These are phyloP conservation scores for Colletotrichum sp. DNA, from an alignment of 2,329 filamentous ascomycete species.

Conservation along the genomic window DNA sequence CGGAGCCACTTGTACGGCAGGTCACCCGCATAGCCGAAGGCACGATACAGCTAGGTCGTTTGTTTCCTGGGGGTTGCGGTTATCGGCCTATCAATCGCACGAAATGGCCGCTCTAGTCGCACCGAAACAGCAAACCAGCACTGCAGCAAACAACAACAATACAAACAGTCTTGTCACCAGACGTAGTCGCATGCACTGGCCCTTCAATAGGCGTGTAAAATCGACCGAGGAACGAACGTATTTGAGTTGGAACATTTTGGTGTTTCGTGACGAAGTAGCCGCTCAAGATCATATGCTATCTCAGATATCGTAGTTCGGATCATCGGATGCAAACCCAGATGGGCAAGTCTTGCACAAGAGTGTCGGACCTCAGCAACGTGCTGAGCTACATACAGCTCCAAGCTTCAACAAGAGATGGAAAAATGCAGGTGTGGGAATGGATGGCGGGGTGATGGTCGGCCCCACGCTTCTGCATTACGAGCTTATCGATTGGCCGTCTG, in stretches of 20 bases:
- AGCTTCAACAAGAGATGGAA: background rate
- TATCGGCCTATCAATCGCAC: conserved; percentile 14
- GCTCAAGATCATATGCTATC: background rate
- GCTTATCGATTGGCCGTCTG: conserved; percentile 20
- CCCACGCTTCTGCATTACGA: conserved; percentile 3
- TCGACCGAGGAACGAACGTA: background rate
- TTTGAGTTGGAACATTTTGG: background rate
- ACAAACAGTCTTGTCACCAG: background rate
- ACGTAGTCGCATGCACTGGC: background rate
- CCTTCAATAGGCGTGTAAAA: background rate
- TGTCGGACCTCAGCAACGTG: background rate
- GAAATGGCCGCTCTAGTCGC: conserved; percentile 5
- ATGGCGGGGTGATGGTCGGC: background rate
- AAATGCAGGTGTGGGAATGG: background rate
- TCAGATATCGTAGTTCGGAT: background rate
- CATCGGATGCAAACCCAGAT: background rate
- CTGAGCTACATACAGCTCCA: background rate
- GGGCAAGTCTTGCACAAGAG: background rate
- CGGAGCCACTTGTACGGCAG: background rate
- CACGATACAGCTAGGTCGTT: background rate
- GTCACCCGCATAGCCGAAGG: conserved; percentile 8
- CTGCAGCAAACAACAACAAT: background rate
- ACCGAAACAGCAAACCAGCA: background rate
- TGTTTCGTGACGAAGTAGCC: background rate
- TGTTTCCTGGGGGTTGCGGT: background rate